Conservation (phyloP, 2,329 filamentous ascomycete species). For the Botrytis aclada region DNA sequence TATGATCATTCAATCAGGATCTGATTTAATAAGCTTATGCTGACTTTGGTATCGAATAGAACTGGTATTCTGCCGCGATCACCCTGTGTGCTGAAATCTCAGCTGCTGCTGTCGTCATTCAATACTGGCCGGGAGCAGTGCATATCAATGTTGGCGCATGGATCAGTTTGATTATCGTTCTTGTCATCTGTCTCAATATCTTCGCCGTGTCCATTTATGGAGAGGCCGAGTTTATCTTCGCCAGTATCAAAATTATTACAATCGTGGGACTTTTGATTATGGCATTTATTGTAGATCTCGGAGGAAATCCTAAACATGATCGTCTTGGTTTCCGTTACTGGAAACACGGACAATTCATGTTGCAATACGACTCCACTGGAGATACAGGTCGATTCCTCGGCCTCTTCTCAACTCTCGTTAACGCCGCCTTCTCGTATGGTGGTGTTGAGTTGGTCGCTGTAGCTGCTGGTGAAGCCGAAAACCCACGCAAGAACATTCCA, state of each 20-base stretch:
- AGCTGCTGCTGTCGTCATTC: constrained; percentile 48
- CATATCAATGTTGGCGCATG: constrained; percentile 36
- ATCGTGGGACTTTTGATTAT: constrained; percentile 68
- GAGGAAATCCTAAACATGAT: constrained; percentile 72
- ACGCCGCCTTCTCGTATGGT: constrained; percentile 48
- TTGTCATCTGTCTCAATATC: constrained; percentile 48
- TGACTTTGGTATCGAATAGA: constrained; percentile 24
- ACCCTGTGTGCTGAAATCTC: constrained; percentile 48
- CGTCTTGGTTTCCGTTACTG: constrained; percentile 70
- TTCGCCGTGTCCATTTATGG: constrained; percentile 58
- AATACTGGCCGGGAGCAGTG: constrained; percentile 44
- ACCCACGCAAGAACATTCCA: constrained; percentile 67
- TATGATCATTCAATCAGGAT: not conserved
- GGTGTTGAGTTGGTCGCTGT: constrained; percentile 46
- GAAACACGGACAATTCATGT: constrained; percentile 67
- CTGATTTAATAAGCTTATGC: constrained; percentile 2
- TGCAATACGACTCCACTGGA: constrained; percentile 60
- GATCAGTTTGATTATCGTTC: constrained; percentile 44
- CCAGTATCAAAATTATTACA: constrained; percentile 53
- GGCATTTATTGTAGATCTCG: constrained; percentile 80
- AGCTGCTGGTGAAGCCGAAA: constrained; percentile 65
- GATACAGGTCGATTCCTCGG: constrained; percentile 65
- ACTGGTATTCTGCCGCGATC: constrained; percentile 36
- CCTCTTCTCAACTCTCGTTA: constrained; percentile 55
- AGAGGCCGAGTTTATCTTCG: constrained; percentile 61